Evolutionary conservation across 192 early-diverging fungal species (phyloP), one percentile per base, ranked within the genome.

Genomic region (Linderina pennispora): DNA sequence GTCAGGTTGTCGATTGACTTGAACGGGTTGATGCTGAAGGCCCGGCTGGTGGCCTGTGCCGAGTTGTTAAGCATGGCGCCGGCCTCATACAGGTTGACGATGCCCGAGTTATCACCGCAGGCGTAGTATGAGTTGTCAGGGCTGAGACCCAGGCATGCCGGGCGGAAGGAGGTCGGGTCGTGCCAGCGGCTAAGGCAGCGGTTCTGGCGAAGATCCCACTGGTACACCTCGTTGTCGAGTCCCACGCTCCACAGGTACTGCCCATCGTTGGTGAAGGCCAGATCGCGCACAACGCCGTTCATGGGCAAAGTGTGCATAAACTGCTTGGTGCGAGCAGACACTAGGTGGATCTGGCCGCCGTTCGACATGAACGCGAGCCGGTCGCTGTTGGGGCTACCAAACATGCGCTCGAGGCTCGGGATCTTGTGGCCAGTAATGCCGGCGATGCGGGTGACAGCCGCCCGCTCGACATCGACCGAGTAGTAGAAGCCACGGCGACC

Each of bases 261-360:
- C 14, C 87, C 84, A 62, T 97, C 90, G 13, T 65, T 62, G 0
- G 88, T 87, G 74, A 92, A 97, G 18, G 82, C 79, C 3, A 91
- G 64, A 14, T 81, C 74, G 6, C 67, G 62, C 3, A 84, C 84
- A 3, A 71, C 71, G n/a, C 81, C 84, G 60, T 95, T 97, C 88
- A 98, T 91, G 53, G 90, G 87, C 49, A 98, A 49, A 48, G 85
- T 88, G 38, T 71, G 82, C 24, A 93, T 78, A 87, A 88, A 93
- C 57, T 92, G 89, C 58, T 90, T 92, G 14, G 92, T 93, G 8
- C 65, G 58, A 14, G 71, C 74, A 0, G 82, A 77, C 2, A 96
- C 77, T 36, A 98, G 41, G 17, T 87, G 79, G 28, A 98, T 86
- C 57, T 84, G 80, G 21, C 95, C 95, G 59, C 84, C 76, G 4